Evolutionary conservation across 805 yeast species (phyloP).

Genomic region (Ogataea haglerorum): DNA sequence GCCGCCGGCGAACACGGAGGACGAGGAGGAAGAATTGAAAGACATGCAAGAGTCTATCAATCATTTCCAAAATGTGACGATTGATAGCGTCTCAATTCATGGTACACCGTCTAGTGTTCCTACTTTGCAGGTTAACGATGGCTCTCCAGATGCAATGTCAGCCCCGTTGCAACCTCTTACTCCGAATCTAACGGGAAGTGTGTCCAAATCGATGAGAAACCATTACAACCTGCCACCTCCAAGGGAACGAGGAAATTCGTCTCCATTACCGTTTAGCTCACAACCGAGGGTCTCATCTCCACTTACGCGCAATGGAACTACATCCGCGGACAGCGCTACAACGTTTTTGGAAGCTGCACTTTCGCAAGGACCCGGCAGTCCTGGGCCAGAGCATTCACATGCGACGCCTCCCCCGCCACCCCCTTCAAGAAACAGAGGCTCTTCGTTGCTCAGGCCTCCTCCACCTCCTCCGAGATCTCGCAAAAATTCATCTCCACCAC

Average conservation of each 20-base stretch:
- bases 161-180: slow-evolving; percentile 38
- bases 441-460: slow-evolving; percentile 23
- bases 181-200: slow-evolving; percentile 53
- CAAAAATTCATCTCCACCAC: slow-evolving; percentile 25
- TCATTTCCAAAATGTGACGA: slow-evolving; percentile 72
- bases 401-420: slow-evolving; percentile 31
- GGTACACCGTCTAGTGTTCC: slow-evolving; percentile 64
- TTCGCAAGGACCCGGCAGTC: slow-evolving; percentile 12
- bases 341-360: slow-evolving; percentile 25
- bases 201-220: slow-evolving; percentile 43
- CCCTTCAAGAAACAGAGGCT: slow-evolving; percentile 16
- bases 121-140: slow-evolving; percentile 15
- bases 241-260: slow-evolving; percentile 22
- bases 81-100: slow-evolving; percentile 70
- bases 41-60: slow-evolving; percentile 74
- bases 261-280: slow-evolving; percentile 14
- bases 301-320: slow-evolving; percentile 13
- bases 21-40: slow-evolving; percentile 65
- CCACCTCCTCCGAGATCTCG: slow-evolving; percentile 32
- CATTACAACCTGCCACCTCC: slow-evolving; percentile 14
- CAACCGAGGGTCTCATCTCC: slow-evolving; percentile 25
- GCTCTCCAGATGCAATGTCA: slow-evolving; percentile 9
- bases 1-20: slow-evolving; percentile 54
- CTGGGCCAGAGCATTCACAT: slow-evolving; percentile 6
- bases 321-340: slow-evolving; percentile 19